Evolutionary conservation across 768 basidiomycete species (phyloP).

Genomic region (Tephrocybe rancida): DNA sequence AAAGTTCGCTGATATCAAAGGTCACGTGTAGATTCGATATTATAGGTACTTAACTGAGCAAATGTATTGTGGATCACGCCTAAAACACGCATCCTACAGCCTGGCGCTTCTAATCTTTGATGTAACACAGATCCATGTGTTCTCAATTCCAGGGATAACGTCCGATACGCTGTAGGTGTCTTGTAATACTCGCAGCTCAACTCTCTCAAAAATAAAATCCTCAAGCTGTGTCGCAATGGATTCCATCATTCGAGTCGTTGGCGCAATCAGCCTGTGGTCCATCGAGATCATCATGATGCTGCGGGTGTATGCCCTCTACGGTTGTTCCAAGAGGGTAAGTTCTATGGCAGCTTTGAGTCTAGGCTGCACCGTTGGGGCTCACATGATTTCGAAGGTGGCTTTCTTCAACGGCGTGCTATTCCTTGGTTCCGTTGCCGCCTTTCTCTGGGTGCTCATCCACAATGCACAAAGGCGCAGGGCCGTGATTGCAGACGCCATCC

Average conservation of each 20-base stretch:
- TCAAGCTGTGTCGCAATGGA: conserved; percentile 46
- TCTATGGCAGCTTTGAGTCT: not conserved
- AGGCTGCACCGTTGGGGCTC: not conserved
- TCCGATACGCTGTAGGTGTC: conserved; percentile 34
- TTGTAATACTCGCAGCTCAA: not conserved
- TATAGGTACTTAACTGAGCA: conserved; percentile 24
- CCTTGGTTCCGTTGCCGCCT: conserved; percentile 39
- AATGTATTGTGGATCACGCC: too few relatives aligned
- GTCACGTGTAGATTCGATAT: conserved; percentile 41
- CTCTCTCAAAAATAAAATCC: not conserved
- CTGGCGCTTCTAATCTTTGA: conserved; percentile 45
- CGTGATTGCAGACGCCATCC: conserved; percentile 37
- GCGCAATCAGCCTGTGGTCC: conserved; percentile 48
- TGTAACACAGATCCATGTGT: conserved; percentile 45
- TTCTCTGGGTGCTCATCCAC: conserved; percentile 41
- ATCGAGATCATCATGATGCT: conserved; percentile 53
- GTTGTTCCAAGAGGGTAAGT: conserved; percentile 39
- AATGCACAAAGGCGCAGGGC: conserved; percentile 36
- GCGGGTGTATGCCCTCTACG: conserved; percentile 44
- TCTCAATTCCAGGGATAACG: conserved; percentile 38
- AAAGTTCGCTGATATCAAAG: not conserved
- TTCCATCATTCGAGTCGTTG: conserved; percentile 41
- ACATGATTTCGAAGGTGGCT: conserved; percentile 29
- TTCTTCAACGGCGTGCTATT: conserved; percentile 41
- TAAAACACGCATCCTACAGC: too few relatives aligned